Percentiles rank a stretch among this genome's conserved stretches.
These are phyloP conservation scores for Phytomonas francai DNA, from an alignment of 208 protist species.

Conservation along the genomic window DNA sequence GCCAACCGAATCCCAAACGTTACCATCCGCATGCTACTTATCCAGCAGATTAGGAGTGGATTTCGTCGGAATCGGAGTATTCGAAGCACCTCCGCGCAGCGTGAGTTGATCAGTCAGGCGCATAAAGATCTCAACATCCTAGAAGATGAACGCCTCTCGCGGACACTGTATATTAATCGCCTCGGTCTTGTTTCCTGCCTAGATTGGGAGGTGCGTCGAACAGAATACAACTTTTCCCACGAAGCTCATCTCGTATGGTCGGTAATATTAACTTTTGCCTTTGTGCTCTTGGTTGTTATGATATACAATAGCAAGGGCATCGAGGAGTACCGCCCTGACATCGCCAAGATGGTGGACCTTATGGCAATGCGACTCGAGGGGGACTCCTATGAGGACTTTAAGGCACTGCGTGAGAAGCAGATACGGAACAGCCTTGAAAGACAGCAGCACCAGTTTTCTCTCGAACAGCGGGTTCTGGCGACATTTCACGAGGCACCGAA, in stretches of 20 bases:
- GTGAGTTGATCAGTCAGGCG: constrained; percentile 74
- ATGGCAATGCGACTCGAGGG: constrained; percentile 83
- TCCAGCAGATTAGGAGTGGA: constrained; percentile 74
- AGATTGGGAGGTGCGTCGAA: constrained; percentile 85
- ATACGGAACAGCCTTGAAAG: constrained; percentile 45
- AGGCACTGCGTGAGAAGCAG: constrained; percentile 45
- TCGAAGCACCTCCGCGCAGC: constrained; percentile 63
- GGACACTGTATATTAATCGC: constrained; percentile 85
- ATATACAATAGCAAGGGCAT: constrained; percentile 35
- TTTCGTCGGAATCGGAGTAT: constrained; percentile 69
- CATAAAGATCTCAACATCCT: constrained; percentile 78
- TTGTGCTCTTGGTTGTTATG: constrained; percentile 32
- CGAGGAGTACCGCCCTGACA: constrained; percentile 54
- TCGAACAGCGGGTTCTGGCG: constrained; percentile 69
- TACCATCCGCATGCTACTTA: constrained; percentile 80
- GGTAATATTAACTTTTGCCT: constrained; percentile 25
- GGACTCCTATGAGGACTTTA: constrained; percentile 54
- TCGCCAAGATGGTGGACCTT: constrained; percentile 68
- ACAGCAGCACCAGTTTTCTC: constrained; percentile 30
- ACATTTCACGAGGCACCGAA: constrained; percentile 74
- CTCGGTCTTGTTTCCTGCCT: constrained; percentile 82
- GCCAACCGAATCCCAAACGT: constrained; percentile 79
- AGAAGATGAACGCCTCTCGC: constrained; percentile 78
- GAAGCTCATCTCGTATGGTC: constrained; percentile 45
- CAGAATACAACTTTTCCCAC: constrained; percentile 79